Conservation (phyloP, 2,329 filamentous ascomycete genomes). For the Fusarium penzigii region DNA sequence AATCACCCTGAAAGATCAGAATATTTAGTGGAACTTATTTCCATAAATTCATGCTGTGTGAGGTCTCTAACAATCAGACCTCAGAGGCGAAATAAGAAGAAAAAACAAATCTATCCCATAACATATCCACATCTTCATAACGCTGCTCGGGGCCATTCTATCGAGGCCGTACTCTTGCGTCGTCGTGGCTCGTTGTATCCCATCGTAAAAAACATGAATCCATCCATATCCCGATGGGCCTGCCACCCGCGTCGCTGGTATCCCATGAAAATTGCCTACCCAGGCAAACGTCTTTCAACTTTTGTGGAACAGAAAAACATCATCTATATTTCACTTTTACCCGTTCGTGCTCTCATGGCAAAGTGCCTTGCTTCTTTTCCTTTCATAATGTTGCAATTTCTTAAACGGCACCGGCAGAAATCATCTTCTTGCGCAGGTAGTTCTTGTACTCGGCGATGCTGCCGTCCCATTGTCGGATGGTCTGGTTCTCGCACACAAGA, state of each 20-base stretch:
- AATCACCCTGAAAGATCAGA: neutral
- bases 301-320: slow-evolving; percentile 26
- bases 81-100: slow-evolving; percentile 9
- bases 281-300: slow-evolving; percentile 29
- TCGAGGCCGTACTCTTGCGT: slow-evolving; percentile 32
- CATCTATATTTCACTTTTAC: slow-evolving; percentile 33
- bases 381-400: slow-evolving; percentile 10
- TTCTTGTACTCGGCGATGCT: slow-evolving; percentile 96
- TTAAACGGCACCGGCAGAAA: slow-evolving; percentile 83
- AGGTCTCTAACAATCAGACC: slow-evolving; percentile 23
- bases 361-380: slow-evolving; percentile 8
- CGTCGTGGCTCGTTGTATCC: slow-evolving; percentile 21
- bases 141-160: slow-evolving; percentile 30
- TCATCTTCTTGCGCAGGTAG: slow-evolving; percentile 98
- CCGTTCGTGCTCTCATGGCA: slow-evolving; percentile 21
- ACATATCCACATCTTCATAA: slow-evolving; percentile 33
- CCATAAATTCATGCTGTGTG: slow-evolving; percentile 30
- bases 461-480: slow-evolving; percentile 86
- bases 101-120: slow-evolving; percentile 38
- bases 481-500: slow-evolving; percentile 98
- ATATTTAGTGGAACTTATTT: neutral
- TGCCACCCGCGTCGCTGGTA: slow-evolving; percentile 27
- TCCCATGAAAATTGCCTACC: slow-evolving; percentile 33
- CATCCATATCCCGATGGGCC: slow-evolving; percentile 25
- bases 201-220: slow-evolving; percentile 21